phyloP scores from a whole-genome alignment of 2,329 filamentous ascomycete species.

The Penicillium aurantiogriseum region DNA sequence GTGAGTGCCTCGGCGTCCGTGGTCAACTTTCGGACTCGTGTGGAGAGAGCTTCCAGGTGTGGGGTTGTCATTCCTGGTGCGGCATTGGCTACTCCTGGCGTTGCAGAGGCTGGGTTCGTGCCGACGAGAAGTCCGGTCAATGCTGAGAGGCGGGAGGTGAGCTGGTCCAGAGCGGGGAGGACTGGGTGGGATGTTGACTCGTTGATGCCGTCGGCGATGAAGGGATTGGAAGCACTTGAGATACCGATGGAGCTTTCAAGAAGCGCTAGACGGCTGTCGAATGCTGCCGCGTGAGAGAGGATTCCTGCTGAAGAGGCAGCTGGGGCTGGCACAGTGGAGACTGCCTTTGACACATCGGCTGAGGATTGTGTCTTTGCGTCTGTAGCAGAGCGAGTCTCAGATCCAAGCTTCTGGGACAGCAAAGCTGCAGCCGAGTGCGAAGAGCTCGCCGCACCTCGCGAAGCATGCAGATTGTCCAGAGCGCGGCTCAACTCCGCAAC shows the following conservation, averaged over 20 bases:
- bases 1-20: constrained; percentile 46
- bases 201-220: constrained; percentile 48
- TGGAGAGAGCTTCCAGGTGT: constrained; percentile 45
- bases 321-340: constrained; percentile 11
- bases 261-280: constrained; percentile 75
- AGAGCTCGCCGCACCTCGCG: constrained; percentile 23
- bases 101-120: constrained; percentile 31
- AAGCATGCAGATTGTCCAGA: constrained; percentile 61
- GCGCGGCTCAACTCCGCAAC: constrained; percentile 69
- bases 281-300: constrained; percentile 78
- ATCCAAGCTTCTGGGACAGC: constrained; percentile 36
- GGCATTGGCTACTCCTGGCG: constrained; percentile 16
- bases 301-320: constrained; percentile 47
- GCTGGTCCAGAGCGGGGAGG: constrained; percentile 73
- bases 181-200: constrained; percentile 61
- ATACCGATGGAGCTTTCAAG: constrained; percentile 82
- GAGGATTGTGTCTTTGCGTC: constrained; percentile 7
- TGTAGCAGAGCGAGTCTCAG: constrained; percentile 11
- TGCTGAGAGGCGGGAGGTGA: constrained; percentile 77
- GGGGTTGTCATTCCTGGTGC: constrained; percentile 38
- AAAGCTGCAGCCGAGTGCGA: constrained; percentile 35
- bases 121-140: constrained; percentile 55
- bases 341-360: constrained; percentile 7
- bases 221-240: constrained; percentile 64
- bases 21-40: constrained; percentile 45